A percentile compares a stretch with the other conserved stretches of the same genome.
phyloP scores from a whole-genome alignment of 495 filamentous ascomycete species.

The Hypoxylon rickii region DNA sequence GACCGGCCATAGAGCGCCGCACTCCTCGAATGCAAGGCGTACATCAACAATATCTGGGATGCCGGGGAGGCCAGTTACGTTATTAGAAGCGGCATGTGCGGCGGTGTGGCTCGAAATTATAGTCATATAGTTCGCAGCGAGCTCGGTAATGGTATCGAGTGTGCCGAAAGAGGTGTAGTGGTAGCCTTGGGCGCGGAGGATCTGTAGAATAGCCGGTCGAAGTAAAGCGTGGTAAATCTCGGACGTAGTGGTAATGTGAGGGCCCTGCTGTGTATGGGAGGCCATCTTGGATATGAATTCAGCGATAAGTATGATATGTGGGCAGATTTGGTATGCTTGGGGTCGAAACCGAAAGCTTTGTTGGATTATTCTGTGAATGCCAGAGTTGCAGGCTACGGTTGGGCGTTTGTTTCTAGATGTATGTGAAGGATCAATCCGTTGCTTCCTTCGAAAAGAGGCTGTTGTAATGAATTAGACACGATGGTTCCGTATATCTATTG shows the following conservation, averaged over 20 bases:
- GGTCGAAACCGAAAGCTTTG: neutral
- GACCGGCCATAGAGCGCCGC: conserved; percentile 66
- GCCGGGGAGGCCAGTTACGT: conserved; percentile 34
- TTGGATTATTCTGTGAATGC: no score
- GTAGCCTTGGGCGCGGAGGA: conserved; percentile 85
- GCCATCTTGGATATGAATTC: conserved; percentile 7
- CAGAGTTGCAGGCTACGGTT: no score
- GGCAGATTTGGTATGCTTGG: neutral
- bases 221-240: conserved; percentile 65
- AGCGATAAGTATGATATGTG: no score
- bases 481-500: no score
- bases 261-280: neutral
- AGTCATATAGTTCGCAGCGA: conserved; percentile 73
- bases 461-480: no score
- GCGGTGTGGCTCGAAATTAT: conserved; percentile 68
- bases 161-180: conserved; percentile 74
- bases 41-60: conserved; percentile 70
- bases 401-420: no score
- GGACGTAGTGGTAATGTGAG: conserved; percentile 3
- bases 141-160: conserved; percentile 75
- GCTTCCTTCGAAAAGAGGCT: no score
- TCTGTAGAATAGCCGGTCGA: conserved; percentile 79
- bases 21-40: conserved; percentile 78
- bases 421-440: no score
- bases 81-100: conserved; percentile 57